These are phyloP conservation scores for Sugiyamaella japonica DNA, from an alignment of 1,139 yeast genomes.

Conservation along the genomic window DNA sequence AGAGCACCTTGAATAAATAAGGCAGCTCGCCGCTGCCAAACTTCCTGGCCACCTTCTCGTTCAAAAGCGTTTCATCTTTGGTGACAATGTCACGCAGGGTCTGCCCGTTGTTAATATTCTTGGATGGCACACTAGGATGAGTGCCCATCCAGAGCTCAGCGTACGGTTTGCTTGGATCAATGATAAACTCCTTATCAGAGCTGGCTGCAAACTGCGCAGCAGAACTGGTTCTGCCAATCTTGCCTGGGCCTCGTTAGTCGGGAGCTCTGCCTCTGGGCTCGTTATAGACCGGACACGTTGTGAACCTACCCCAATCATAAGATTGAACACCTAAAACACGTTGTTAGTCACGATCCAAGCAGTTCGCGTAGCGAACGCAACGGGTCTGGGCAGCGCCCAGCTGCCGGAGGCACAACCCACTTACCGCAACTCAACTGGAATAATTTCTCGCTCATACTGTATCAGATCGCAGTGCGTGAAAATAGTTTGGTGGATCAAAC, in stretches of 20 bases:
- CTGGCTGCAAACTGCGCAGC: conserved; percentile 83
- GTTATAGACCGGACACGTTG: conserved; percentile 38
- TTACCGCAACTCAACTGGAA: conserved; percentile 41
- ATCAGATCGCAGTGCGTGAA: background rate
- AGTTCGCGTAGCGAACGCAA: background rate
- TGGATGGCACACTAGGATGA: conserved; percentile 90
- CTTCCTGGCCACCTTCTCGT: conserved; percentile 56
- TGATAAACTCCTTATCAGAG: conserved; percentile 58
- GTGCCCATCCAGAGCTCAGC: conserved; percentile 95
- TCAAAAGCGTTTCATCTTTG: conserved; percentile 48
- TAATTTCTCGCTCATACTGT: conserved; percentile 26
- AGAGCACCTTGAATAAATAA: conserved; percentile 87
- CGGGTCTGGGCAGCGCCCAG: background rate
- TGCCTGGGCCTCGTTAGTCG: conserved; percentile 72
- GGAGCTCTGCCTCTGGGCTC: conserved; percentile 34
- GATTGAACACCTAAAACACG: conserved; percentile 44
- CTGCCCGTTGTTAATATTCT: conserved; percentile 53
- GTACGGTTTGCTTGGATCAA: conserved; percentile 66
- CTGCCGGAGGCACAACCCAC: conserved; percentile 18
- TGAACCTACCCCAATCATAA: conserved; percentile 45
- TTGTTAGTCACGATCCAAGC: conserved; percentile 16
- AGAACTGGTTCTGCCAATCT: conserved; percentile 76
- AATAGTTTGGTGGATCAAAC: background rate
- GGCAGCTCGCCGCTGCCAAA: conserved; percentile 83
- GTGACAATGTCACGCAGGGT: conserved; percentile 65